Evolutionary conservation across 208 protist genomes (phyloP).

Genomic region (Leishmania amazonensis): DNA sequence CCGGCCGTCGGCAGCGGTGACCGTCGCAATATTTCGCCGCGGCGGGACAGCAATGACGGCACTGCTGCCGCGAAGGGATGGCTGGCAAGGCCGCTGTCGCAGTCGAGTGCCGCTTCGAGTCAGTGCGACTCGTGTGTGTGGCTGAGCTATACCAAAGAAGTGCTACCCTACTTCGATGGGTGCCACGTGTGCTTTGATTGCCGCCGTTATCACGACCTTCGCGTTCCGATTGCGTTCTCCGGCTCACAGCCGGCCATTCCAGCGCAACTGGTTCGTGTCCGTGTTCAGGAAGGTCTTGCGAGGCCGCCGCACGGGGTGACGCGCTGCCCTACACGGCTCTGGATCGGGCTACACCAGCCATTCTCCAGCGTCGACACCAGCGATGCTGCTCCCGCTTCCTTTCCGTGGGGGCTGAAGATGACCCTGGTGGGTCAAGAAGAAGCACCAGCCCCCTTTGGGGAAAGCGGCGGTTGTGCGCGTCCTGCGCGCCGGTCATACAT

Average conservation of each 20-base stretch:
- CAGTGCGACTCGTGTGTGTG: constrained; percentile 42
- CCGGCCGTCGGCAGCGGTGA: background rate
- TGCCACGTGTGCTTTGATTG: constrained; percentile 75
- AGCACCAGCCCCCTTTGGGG: constrained; percentile 3
- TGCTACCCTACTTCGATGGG: constrained; percentile 38
- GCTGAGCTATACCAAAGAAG: constrained; percentile 38
- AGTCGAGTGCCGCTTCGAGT: background rate
- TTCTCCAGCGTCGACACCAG: background rate
- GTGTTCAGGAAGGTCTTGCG: constrained; percentile 14
- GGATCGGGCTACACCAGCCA: constrained; percentile 72
- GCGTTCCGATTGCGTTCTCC: constrained; percentile 39
- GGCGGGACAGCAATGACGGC: background rate
- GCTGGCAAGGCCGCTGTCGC: background rate
- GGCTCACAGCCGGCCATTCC: constrained; percentile 33
- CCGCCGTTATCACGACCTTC: constrained; percentile 62
- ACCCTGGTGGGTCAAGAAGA: constrained; percentile 44
- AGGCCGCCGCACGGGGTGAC: background rate
- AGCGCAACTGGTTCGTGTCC: constrained; percentile 40
- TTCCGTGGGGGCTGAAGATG: constrained; percentile 42
- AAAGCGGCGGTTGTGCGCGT: background rate
- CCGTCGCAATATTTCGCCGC: constrained; percentile 2
- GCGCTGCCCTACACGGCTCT: constrained; percentile 42
- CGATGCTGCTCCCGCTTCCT: background rate
- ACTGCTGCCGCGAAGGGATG: background rate
- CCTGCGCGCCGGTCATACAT: constrained; percentile 35